Percentiles rank a stretch among this genome's conserved stretches.
Evolutionary conservation across 1,139 yeast species (phyloP).

Genomic region (Pneumocystis sp.): DNA sequence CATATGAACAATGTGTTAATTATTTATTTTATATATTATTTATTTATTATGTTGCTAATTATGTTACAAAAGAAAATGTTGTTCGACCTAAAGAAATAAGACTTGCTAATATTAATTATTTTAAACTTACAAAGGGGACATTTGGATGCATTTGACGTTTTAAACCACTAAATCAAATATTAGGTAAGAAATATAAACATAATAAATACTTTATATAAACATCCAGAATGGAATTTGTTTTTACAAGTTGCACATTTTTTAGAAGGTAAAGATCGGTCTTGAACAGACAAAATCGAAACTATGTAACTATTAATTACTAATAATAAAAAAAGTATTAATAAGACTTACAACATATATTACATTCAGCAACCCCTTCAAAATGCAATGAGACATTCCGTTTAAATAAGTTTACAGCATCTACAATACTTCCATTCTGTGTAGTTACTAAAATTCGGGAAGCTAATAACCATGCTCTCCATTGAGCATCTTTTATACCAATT

Average conservation of each 20-base stretch:
- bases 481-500: constrained; percentile 79
- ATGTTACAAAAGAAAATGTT: neutral
- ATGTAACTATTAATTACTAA: neutral
- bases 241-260: constrained; percentile 80
- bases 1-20: neutral
- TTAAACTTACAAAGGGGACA: constrained; percentile 88
- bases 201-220: constrained; percentile 49
- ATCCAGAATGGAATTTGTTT: constrained; percentile 92
- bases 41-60: neutral
- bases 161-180: constrained; percentile 50
- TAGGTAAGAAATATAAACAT: neutral
- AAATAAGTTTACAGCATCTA: constrained; percentile 70
- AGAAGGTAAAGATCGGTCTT: constrained; percentile 79
- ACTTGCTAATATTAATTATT: constrained; percentile 30
- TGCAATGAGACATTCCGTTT: constrained; percentile 67
- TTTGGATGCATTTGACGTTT: constrained; percentile 77
- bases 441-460: constrained; percentile 74
- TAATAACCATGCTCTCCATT: constrained; percentile 91
- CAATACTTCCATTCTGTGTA: constrained; percentile 58
- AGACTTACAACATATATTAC: constrained; percentile 81
- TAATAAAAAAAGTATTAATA: neutral
- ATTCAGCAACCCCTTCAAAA: constrained; percentile 79
- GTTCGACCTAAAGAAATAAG: neutral
- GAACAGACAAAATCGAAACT: constrained; percentile 40
- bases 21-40: neutral